Conservation (phyloP, 2,329 filamentous ascomycete genomes). For the Talaromyces sp. region DNA sequence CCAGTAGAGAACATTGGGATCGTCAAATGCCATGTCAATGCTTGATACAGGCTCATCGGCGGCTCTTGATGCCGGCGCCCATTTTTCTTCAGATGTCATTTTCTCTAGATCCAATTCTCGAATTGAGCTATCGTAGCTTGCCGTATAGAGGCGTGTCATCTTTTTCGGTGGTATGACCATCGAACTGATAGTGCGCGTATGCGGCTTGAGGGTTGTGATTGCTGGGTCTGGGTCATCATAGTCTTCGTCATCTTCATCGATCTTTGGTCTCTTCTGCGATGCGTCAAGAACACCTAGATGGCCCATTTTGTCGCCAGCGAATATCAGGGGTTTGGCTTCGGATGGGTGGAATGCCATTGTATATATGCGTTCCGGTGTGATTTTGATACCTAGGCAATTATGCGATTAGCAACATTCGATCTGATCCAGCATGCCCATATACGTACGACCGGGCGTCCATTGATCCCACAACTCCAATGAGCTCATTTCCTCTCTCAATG, state of each 20-base stretch:
- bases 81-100: slow-evolving; percentile 76
- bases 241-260: slow-evolving; percentile 59
- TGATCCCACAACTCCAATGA: slow-evolving; percentile 75
- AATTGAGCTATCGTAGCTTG: slow-evolving; percentile 91
- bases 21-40: slow-evolving; percentile 70
- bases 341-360: slow-evolving; percentile 85
- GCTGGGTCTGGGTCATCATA: slow-evolving; percentile 66
- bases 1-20: slow-evolving; percentile 77
- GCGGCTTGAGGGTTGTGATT: slow-evolving; percentile 88
- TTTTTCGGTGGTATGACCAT: slow-evolving; percentile 76
- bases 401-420: slow-evolving; percentile 9
- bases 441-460: slow-evolving; percentile 74
- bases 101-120: slow-evolving; percentile 81
- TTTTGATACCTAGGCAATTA: slow-evolving; percentile 69
- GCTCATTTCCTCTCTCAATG: slow-evolving; percentile 73
- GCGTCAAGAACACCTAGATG: slow-evolving; percentile 89
- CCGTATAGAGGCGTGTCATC: slow-evolving; percentile 72
- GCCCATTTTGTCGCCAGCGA: slow-evolving; percentile 92
- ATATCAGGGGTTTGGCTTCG: slow-evolving; percentile 78
- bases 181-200: slow-evolving; percentile 81
- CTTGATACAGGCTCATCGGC: slow-evolving; percentile 80
- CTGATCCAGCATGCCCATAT: not conserved
- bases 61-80: slow-evolving; percentile 66
- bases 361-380: slow-evolving; percentile 85
- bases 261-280: slow-evolving; percentile 48